Conservation (phyloP, 2,329 filamentous ascomycete species). For the Alternaria arborescens region DNA sequence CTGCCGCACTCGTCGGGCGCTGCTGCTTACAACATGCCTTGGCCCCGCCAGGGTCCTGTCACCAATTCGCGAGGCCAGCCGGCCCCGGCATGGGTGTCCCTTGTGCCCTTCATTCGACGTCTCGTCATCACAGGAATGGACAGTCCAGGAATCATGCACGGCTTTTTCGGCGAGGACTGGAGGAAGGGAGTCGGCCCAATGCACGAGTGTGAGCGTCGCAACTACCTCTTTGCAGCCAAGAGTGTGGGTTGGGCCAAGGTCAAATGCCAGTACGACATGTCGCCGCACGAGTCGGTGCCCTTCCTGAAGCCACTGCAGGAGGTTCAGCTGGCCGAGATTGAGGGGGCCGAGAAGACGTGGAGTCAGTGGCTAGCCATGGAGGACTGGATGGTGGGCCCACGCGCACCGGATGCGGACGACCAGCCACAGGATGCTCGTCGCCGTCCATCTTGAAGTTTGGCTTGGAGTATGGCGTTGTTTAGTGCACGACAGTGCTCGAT, state of each 20-base stretch:
- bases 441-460: slow-evolving; percentile 29
- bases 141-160: slow-evolving; percentile 83
- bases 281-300: slow-evolving; percentile 81
- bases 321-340: slow-evolving; percentile 80
- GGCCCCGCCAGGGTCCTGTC: slow-evolving; percentile 54
- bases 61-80: slow-evolving; percentile 49
- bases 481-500: slow-evolving; percentile 25
- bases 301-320: slow-evolving; percentile 85
- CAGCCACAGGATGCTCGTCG: slow-evolving; percentile 32
- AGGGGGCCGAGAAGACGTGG: slow-evolving; percentile 84
- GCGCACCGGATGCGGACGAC: slow-evolving; percentile 65
- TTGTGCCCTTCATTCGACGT: slow-evolving; percentile 89
- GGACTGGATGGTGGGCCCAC: slow-evolving; percentile 96
- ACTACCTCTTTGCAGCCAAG: slow-evolving; percentile 95
- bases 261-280: slow-evolving; percentile 90
- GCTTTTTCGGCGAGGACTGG: slow-evolving; percentile 98
- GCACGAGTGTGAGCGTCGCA: slow-evolving; percentile 88
- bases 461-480: slow-evolving; percentile 36
- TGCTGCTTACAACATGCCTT: slow-evolving; percentile 49
- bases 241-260: slow-evolving; percentile 88
- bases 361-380: slow-evolving; percentile 97
- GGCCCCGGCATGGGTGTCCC: slow-evolving; percentile 64
- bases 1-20: slow-evolving; percentile 44
- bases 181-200: slow-evolving; percentile 77
- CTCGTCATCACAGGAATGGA: slow-evolving; percentile 93